Conservation (phyloP, 2,329 filamentous ascomycete species). For the Esteya vermicola region DNA sequence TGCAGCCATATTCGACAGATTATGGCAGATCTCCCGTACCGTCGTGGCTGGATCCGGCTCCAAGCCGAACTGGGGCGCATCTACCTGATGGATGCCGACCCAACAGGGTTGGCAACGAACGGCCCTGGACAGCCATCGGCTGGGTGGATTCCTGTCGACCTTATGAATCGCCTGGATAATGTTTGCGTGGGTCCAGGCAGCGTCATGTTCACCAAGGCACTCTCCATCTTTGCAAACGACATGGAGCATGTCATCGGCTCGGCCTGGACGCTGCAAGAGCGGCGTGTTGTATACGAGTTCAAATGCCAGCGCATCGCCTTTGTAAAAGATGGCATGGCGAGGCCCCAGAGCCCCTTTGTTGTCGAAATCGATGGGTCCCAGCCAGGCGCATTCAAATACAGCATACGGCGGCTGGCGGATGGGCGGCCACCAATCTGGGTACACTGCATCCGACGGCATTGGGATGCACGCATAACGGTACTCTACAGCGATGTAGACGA, state of each 20-base stretch:
- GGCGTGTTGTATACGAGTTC: slow-evolving; percentile 12
- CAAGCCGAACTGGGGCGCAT: slow-evolving; percentile 16
- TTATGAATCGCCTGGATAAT: slow-evolving; percentile 9
- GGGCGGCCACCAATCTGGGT: slow-evolving; percentile 12
- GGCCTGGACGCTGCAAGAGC: slow-evolving; percentile 8
- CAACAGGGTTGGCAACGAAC: slow-evolving; percentile 14
- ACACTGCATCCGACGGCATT: slow-evolving; percentile 17
- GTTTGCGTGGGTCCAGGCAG: slow-evolving; percentile 5
- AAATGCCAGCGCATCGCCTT: slow-evolving; percentile 8
- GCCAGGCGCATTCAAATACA: slow-evolving; percentile 10
- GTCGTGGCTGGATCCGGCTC: slow-evolving; percentile 12
- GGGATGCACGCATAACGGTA: slow-evolving; percentile 16
- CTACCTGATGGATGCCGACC: slow-evolving; percentile 11
- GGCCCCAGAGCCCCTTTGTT: slow-evolving; percentile 7
- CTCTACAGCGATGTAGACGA: slow-evolving; percentile 9
- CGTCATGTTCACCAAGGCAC: slow-evolving; percentile 15
- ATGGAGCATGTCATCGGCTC: slow-evolving; percentile 6
- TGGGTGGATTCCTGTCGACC: slow-evolving; percentile 12
- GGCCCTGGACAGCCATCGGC: slow-evolving; percentile 5
- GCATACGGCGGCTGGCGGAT: slow-evolving; percentile 10
- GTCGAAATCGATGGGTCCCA: slow-evolving; percentile 12
- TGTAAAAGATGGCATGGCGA: neutral
- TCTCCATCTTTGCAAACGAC: slow-evolving; percentile 14
- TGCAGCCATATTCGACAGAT: slow-evolving; percentile 4
- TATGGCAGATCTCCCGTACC: slow-evolving; percentile 10